Conservation (phyloP, 176 grass and related monocot species). For the Puccinellia tenuiflora region DNA sequence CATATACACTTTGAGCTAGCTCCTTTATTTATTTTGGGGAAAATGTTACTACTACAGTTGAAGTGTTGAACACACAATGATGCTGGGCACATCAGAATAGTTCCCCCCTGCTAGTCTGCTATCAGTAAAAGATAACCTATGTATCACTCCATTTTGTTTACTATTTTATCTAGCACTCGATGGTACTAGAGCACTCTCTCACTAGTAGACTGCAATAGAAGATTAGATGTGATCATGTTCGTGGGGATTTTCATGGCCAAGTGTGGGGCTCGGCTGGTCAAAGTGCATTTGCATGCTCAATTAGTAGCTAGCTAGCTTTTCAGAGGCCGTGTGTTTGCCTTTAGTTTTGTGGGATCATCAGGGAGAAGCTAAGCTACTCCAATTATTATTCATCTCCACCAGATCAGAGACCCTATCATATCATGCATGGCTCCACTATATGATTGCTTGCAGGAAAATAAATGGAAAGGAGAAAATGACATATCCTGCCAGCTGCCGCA, state of each 20-base stretch:
- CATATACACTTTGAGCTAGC: not conserved
- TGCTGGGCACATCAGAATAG: not conserved
- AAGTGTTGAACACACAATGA: not conserved
- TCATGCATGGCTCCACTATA: not conserved
- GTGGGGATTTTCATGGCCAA: not conserved
- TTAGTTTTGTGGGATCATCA: conserved; percentile 21
- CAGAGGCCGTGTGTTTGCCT: not conserved
- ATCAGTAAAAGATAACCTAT: not conserved
- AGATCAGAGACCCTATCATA: not conserved
- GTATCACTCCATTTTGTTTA: too few species aligned
- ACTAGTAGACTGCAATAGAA: not conserved
- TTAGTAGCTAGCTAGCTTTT: conserved; percentile 14
- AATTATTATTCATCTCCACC: conserved; percentile 17
- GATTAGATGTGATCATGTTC: not conserved
- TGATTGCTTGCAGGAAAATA: not conserved
- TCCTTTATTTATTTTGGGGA: not conserved
- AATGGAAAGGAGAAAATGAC: too few species aligned
- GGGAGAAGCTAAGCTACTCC: not conserved
- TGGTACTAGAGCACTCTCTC: not conserved
- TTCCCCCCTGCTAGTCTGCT: too few species aligned
- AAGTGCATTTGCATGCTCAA: conserved; percentile 11
- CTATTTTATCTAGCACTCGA: not conserved
- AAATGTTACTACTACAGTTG: not conserved
- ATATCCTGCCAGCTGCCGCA: not conserved
- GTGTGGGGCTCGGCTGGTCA: not conserved